Evolutionary conservation across 208 protist genomes (phyloP), one percentile per base, ranked within the genome.

Genomic region (Endotrypanum monterogeii): DNA sequence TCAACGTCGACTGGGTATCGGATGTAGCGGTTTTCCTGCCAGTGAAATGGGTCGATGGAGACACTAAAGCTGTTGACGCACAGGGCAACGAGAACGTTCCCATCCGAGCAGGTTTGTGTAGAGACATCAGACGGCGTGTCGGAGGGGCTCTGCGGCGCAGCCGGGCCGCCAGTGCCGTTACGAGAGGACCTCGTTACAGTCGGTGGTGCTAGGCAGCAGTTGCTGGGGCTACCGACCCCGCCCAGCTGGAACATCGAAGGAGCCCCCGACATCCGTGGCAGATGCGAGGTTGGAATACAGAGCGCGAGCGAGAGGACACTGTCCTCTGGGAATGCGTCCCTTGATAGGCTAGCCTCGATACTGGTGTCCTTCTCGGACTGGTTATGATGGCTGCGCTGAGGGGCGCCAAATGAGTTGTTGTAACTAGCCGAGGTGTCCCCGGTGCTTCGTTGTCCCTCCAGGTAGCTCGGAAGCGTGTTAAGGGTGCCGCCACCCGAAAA

Each of bases 41-140:
- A 92, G 37, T 73, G 75, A 41, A 88, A 88, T 0, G 89, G 92
- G 65, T 96, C 80, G 48, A 96, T 94, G n/a, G 80, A 88, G 32
- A 83, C 83, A 41, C 84, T 87, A 82, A 94, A 96, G 67, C 86
- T 74, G 79, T 82, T 93, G 16, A 96, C 72, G 70, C 74, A 73
- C 37, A 96, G 74, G 20, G 66, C 32, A 16, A 83, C 72, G 16
- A 83, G 52, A 7, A 76, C 71, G 41, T 39, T 79, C 16, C 66
- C 63, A 4, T 74, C 50, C n/a, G n/a, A 54, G 18, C 6, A 61
- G 63, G 57, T 51, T 20, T 20, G 62, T 5, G 35, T 57, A 11
- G 46, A 56, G 48, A 16, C 37, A 39, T 35, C 54, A 50, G 46
- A 50, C 61, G 30, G 48, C 39, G 61, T 16, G 16, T 50, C 30